Evolutionary conservation across 768 basidiomycete genomes (phyloP).

Genomic region (Russula compacta): DNA sequence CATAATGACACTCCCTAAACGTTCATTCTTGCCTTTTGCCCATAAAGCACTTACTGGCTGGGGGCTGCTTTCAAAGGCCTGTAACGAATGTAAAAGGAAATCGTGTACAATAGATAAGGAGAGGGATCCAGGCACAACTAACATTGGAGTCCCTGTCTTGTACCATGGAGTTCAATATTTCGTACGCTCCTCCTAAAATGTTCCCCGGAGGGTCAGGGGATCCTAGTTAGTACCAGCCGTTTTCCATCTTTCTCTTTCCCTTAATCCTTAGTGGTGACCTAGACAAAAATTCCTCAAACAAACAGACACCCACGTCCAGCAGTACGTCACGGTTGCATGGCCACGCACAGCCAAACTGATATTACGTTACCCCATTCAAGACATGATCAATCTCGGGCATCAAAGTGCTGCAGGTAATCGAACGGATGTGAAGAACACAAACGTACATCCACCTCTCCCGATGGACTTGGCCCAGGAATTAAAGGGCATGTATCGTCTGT

Average conservation of each 20-base stretch:
- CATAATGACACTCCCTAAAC: no score
- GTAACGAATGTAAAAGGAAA: no score
- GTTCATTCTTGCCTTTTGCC: no score
- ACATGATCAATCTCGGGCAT: background rate
- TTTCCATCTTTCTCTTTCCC: background rate
- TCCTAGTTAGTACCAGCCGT: background rate
- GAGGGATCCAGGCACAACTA: background rate
- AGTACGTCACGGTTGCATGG: background rate
- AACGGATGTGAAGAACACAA: background rate
- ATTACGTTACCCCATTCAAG: background rate
- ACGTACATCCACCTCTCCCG: background rate
- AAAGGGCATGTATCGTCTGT: slow-evolving; percentile 40
- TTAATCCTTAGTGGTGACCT: background rate
- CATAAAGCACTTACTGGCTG: no score
- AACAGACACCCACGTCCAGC: background rate
- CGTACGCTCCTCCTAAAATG: background rate
- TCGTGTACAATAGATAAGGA: background rate
- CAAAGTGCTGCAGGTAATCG: background rate
- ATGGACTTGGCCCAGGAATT: slow-evolving; percentile 21
- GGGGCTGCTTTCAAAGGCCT: no score
- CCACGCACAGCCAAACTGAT: background rate
- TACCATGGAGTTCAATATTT: background rate
- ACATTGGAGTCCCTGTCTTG: background rate
- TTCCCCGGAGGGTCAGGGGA: background rate
- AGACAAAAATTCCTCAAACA: background rate